Percentiles rank a stretch among this genome's conserved stretches.
These are phyloP conservation scores for Spergularia bocconei DNA, from an alignment of 148 eudicot genomes.

Conservation along the genomic window DNA sequence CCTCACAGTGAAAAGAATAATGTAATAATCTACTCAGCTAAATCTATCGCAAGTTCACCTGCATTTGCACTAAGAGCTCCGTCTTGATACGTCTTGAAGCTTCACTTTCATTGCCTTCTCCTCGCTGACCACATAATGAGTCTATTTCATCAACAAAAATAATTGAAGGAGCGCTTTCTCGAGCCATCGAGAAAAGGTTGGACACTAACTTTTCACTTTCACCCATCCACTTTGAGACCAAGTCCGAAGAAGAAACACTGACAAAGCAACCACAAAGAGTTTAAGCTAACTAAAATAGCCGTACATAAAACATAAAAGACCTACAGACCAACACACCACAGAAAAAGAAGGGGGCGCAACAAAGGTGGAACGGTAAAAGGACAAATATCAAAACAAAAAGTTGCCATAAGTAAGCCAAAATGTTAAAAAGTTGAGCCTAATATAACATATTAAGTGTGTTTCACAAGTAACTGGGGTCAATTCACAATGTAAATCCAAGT, in stretches of 20 bases:
- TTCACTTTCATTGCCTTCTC: slow-evolving; percentile 99
- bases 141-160: slow-evolving; percentile 97
- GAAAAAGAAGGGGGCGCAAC: background rate
- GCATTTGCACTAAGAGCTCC: slow-evolving; percentile 98
- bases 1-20: background rate
- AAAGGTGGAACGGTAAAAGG: too few relatives aligned
- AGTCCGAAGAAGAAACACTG: slow-evolving; percentile 96
- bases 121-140: slow-evolving; percentile 97
- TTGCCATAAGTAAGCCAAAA: too few relatives aligned
- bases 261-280: slow-evolving; percentile 37
- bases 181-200: slow-evolving; percentile 98
- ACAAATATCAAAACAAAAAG: too few relatives aligned
- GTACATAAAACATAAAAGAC: background rate
- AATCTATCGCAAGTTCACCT: slow-evolving; percentile 42
- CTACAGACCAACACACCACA: background rate
- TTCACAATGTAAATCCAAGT: too few relatives aligned
- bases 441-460: too few relatives aligned
- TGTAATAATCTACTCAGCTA: background rate
- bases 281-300: slow-evolving; percentile 33
- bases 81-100: slow-evolving; percentile 99
- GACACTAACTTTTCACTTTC: slow-evolving; percentile 98
- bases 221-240: slow-evolving; percentile 99
- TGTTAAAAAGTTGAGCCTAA: too few relatives aligned
- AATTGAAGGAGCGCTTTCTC: slow-evolving; percentile 94
- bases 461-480: too few relatives aligned